These are phyloP conservation scores for Colletotrichum lupini DNA, from an alignment of 2,329 filamentous ascomycete genomes.

Conservation along the genomic window DNA sequence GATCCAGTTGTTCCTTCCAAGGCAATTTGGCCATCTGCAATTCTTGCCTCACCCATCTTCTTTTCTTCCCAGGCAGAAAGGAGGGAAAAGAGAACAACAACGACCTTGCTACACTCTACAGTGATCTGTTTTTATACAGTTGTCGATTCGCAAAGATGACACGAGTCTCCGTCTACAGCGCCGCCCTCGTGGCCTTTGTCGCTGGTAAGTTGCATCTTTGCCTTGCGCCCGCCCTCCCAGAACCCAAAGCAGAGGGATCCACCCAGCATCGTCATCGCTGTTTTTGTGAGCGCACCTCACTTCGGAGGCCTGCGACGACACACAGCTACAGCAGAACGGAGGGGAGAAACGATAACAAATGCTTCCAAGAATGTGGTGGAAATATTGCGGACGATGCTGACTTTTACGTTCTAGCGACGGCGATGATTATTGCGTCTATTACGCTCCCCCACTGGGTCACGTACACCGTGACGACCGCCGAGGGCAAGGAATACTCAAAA, in stretches of 20 bases:
- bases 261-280: conserved; percentile 32
- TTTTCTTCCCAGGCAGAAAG: conserved; percentile 21
- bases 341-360: background rate
- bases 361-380: too few relatives aligned
- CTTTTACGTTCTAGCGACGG: conserved; percentile 64
- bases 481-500: conserved; percentile 61
- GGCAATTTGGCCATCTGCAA: conserved; percentile 3
- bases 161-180: conserved; percentile 54
- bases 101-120: background rate
- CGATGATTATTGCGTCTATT: conserved; percentile 77
- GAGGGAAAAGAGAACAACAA: background rate
- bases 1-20: conserved; percentile 12
- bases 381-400: conserved; percentile 43
- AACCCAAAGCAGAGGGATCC: conserved; percentile 9
- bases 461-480: conserved; percentile 65
- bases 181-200: conserved; percentile 54
- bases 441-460: conserved; percentile 78
- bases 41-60: conserved; percentile 7
- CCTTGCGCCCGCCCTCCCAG: background rate
- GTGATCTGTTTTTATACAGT: background rate
- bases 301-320: background rate
- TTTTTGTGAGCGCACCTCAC: background rate
- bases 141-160: conserved; percentile 49
- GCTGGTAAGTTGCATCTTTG: conserved; percentile 51
- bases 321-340: background rate